Conservation (phyloP, 1,284 basidiomycete species). For the Sanghuangporus weigelae region DNA sequence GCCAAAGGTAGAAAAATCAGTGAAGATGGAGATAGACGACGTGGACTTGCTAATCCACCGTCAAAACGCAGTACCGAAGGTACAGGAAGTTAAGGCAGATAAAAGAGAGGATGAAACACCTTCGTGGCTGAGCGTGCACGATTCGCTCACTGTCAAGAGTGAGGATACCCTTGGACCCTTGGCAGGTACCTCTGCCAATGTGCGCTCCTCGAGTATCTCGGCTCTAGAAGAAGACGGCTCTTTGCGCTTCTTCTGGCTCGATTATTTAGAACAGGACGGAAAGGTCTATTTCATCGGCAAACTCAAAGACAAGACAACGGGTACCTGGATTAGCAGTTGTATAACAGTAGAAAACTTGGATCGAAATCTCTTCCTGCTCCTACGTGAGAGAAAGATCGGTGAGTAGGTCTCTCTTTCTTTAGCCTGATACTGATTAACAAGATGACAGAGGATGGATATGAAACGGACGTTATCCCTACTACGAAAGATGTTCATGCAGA, state of each 20-base stretch:
- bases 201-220: slow-evolving; percentile 42
- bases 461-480: slow-evolving; percentile 73
- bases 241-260: slow-evolving; percentile 91
- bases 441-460: slow-evolving; percentile 42
- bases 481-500: slow-evolving; percentile 76
- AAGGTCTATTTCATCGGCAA: slow-evolving; percentile 86
- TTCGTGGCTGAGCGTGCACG: slow-evolving; percentile 75
- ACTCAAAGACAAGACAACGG: slow-evolving; percentile 68
- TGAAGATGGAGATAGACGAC: slow-evolving; percentile 26
- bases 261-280: slow-evolving; percentile 81
- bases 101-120: slow-evolving; percentile 49
- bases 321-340: slow-evolving; percentile 80
- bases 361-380: slow-evolving; percentile 92
- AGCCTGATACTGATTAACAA: not conserved
- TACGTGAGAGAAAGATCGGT: slow-evolving; percentile 64
- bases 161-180: slow-evolving; percentile 51
- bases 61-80: slow-evolving; percentile 14
- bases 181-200: slow-evolving; percentile 35
- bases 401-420: slow-evolving; percentile 22
- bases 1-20: slow-evolving; percentile 27
- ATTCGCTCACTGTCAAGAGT: slow-evolving; percentile 54
- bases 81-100: slow-evolving; percentile 26
- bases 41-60: slow-evolving; percentile 21
- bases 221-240: slow-evolving; percentile 77
- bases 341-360: slow-evolving; percentile 83